Evolutionary conservation across 2,329 filamentous ascomycete genomes (phyloP), one percentile per base, ranked within the genome.

Genomic region (Xylaria sp.): DNA sequence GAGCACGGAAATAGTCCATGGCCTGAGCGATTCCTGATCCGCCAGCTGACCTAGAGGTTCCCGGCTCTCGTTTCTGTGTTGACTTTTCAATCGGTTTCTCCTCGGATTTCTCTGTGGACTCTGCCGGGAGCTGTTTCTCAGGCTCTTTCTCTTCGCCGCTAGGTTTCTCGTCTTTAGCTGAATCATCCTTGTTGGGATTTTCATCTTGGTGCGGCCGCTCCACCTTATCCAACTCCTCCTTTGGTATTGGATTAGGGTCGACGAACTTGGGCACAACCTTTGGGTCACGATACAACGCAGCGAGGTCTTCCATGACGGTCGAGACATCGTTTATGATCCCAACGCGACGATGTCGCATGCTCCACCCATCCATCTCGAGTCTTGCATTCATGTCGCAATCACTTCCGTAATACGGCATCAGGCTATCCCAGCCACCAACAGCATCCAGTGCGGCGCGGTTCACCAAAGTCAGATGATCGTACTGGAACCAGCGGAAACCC

Each of bases 391-490:
- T 81, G 66, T 85, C 83, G 73, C 82, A 86, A 73, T 86, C 84
- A 36, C 81, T 83, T 54, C 77, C 79, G 69, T 86, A 86, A 68
- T 83, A 86, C 0, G 84, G 83, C 64, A 87, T 85, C 69, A 83
- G 75, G 1, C 81, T 81, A 71, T 87, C 85, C 82, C 84, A 87
- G 0, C 79, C 82, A 17, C 85, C 79, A 42, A 85, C 76, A n/a
- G 79, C 77, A 57, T 81, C 78, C 63, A 82, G 81, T 5, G 83
- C 80, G 7, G 75, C 78, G 32, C 82, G 80, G 69, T 87, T 86
- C 24, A 87, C 82, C 12, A 86, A 75, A 0, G 83, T 80, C 5
- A 86, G 74, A 59, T 82, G 81, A 70, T 86, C 84, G 74, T 85
- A 79, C 66, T 77, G 75, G 50, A 78, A 78, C 74, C 74, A 78